phyloP scores from a whole-genome alignment of 306 rosid species.

The Lablab purpureus region DNA sequence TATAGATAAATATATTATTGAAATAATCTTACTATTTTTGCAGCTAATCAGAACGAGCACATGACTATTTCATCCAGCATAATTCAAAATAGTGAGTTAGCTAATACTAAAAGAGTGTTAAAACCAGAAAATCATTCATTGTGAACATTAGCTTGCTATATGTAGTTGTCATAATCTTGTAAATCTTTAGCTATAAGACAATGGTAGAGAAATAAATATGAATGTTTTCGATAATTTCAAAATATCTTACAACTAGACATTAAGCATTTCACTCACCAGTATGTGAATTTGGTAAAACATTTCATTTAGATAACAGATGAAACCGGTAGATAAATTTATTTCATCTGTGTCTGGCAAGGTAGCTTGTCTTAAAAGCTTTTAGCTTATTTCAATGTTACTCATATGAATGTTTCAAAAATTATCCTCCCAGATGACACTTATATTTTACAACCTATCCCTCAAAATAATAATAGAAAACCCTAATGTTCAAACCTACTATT shows the following conservation, averaged over 20 bases:
- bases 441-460: too few relatives aligned
- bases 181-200: neutral
- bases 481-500: too few relatives aligned
- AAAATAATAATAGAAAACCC: too few relatives aligned
- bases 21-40: neutral
- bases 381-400: too few relatives aligned
- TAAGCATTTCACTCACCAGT: neutral
- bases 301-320: too few relatives aligned
- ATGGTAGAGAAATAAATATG: neutral
- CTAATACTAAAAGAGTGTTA: neutral
- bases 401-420: too few relatives aligned
- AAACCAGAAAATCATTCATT: neutral
- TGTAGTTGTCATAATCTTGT: neutral
- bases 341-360: too few relatives aligned
- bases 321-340: too few relatives aligned
- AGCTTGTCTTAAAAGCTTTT: too few relatives aligned
- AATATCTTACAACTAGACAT: slow-evolving; percentile 5
- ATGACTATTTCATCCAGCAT: neutral
- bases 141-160: neutral
- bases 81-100: neutral
- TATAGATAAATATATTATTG: neutral
- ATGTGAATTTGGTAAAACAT: too few relatives aligned
- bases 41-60: neutral
- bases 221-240: slow-evolving; percentile 3
- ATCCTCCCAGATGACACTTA: too few relatives aligned